Base-by-base conservation (phyloP, 176 grass and related monocot genomes). In the Tillandsia fasciculata region DNA sequence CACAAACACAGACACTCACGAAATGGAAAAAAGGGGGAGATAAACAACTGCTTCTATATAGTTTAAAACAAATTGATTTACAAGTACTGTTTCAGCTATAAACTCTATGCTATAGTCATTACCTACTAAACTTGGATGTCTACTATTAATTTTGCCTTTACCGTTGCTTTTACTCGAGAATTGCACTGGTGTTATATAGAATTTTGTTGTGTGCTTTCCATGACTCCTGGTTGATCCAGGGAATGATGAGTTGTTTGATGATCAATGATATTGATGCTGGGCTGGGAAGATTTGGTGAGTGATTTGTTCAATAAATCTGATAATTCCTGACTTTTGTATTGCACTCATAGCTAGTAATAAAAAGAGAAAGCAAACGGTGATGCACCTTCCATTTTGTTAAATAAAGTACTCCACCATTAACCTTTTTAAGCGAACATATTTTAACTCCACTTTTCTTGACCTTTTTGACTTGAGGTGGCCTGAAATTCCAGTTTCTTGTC, bases 251-350 rank as follows among this genome's bases (percentile, higher is more conserved):
- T 74, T 92, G 89, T 78, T 90, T 92, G 75, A 89, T 97, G 93
- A 90, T 97, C 81, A 97, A 97, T 79, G 93, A 97, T 74, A 86
- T 97, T 68, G 93, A 97, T 81, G 93, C 93, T 81, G 89, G 93
- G 63, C 84, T 97, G 68, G 93, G 89, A 71, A 90, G 93, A 90
- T 97, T 97, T 74, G 93, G 93, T 90, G 67, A 51, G 83, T 78
- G 23, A 82, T 79, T 15, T 72, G 33, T 42, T 8, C 54, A 2
- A 15, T 59, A 17, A 18, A 59, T 18, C 53, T n/a, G 0, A 58
- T n/a, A n/a, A 58, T 6, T 18, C 8, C n/a, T 59, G 6, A 17
- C n/a, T 59, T 59, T 59, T 59, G 54, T 59, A 59, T 17, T 18
- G 18, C 4, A 59, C 14, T 22, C 15, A 22, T 59, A 7, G 22